phyloP scores from a whole-genome alignment of 768 basidiomycete genomes.

The Strobilomyces echinocephalus region DNA sequence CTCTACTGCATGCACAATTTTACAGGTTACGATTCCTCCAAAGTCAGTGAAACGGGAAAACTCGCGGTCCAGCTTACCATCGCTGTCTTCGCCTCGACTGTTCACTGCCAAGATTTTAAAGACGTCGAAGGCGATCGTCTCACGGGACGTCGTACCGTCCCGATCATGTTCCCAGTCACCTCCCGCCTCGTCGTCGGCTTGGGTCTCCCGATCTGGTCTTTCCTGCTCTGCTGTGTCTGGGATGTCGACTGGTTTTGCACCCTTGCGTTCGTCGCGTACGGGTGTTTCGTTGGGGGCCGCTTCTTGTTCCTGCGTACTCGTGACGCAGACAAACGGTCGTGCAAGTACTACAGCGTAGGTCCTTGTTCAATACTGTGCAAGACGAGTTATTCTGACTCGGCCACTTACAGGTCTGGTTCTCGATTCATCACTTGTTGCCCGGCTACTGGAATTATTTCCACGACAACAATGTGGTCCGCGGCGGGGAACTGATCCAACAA shows the following conservation, averaged over 20 bases:
- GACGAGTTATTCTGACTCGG: neutral
- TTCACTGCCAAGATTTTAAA: conserved; percentile 47
- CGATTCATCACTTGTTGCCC: conserved; percentile 31
- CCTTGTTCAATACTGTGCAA: neutral
- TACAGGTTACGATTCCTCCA: conserved; percentile 21
- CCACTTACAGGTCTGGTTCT: conserved; percentile 30
- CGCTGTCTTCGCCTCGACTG: conserved; percentile 40
- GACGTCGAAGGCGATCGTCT: conserved; percentile 41
- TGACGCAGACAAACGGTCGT: conserved; percentile 32
- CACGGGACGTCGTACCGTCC: conserved; percentile 39
- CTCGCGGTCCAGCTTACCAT: conserved; percentile 34
- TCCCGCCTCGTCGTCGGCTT: conserved; percentile 33
- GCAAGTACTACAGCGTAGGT: conserved; percentile 37
- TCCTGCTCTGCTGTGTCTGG: conserved; percentile 33
- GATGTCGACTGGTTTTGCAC: conserved; percentile 26
- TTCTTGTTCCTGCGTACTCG: conserved; percentile 30
- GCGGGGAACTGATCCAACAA: conserved; percentile 18
- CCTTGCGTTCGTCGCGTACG: conserved; percentile 28
- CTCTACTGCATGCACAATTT: neutral
- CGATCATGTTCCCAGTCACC: conserved; percentile 38
- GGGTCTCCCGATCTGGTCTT: conserved; percentile 37
- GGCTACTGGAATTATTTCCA: conserved; percentile 36
- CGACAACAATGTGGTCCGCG: conserved; percentile 6
- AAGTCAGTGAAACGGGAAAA: conserved; percentile 26
- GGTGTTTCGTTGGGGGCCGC: conserved; percentile 31